Base-by-base conservation (phyloP, 352 stramenopile species). In the Pilasporangium apinafurcum region DNA sequence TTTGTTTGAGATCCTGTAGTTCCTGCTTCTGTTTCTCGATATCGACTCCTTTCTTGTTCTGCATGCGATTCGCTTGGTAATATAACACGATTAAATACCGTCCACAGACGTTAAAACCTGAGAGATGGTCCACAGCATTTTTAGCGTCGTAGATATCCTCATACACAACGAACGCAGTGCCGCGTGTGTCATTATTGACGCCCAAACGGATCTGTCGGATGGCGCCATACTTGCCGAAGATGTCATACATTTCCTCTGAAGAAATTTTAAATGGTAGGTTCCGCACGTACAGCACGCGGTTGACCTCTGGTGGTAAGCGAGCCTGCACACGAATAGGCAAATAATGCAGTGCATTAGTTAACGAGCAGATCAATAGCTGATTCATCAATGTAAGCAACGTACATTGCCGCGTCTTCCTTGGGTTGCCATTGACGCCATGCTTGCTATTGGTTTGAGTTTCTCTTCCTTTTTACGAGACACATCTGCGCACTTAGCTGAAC, bases 121-220 rank as follows among this genome's bases (percentile, higher is more conserved):
- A 97, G 17, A 99, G 67, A 62, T 99, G 95, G 71, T 99, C 96
- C 12, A 99, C 92, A 8, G 97, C 97, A 51, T 96, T 93, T 75
- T 99, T 99, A 41, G 97, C 97, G 69, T 99, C 96, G 69, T 98
- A 99, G 65, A 99, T 99, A 69, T 99, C 96, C 54, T 99, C 92
- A 64, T 98, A 98, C 27, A 98, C 89, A 17, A 99, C 96, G 68
- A 99, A 99, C 0, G 96, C 96, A 29, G 96, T 99, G 32, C 96
- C 96, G 26, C 87, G 69, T 20, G 97, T 99, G 59, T 99, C 95
- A 63, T 86, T 93, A 53, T 91, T 95, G 25, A 98, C 87, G 39
- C 96, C 84, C 41, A 96, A 47, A 28, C 87, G 70, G 45, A 97
- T 95, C 75, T 99, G 97, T 49, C 96, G 92, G 37, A 99, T 98